A percentile compares a stretch with the other conserved stretches of the same genome.
These are phyloP conservation scores for Beauveria caledonica DNA, from an alignment of 2,329 filamentous ascomycete genomes.

Conservation along the genomic window DNA sequence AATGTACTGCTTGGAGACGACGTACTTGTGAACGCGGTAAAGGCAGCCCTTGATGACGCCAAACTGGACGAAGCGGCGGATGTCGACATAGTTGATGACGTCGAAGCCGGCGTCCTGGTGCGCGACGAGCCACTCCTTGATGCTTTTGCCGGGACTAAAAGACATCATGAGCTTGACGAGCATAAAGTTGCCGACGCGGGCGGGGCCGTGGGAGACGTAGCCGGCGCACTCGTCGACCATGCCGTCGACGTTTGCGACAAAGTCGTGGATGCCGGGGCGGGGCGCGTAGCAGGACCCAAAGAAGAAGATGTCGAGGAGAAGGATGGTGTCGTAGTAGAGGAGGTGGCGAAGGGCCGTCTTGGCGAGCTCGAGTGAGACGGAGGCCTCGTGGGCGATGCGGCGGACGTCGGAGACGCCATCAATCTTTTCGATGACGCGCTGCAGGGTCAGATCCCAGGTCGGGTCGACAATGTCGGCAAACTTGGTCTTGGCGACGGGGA, in stretches of 20 bases:
- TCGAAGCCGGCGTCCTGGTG: constrained; percentile 59
- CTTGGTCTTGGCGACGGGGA: constrained; percentile 69
- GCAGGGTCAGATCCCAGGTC: constrained; percentile 69
- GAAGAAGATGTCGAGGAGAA: constrained; percentile 91
- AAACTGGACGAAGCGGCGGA: constrained; percentile 88
- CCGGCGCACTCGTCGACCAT: constrained; percentile 81
- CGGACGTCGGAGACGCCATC: constrained; percentile 87
- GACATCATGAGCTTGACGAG: constrained; percentile 78
- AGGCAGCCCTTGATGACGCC: constrained; percentile 92
- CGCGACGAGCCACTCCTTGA: constrained; percentile 77
- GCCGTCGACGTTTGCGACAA: constrained; percentile 63
- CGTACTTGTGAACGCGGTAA: constrained; percentile 88
- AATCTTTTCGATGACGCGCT: constrained; percentile 74
- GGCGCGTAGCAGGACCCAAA: constrained; percentile 87
- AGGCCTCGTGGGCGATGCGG: constrained; percentile 74
- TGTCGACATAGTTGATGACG: constrained; percentile 69
- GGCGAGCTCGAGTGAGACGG: constrained; percentile 79
- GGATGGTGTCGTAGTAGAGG: constrained; percentile 83
- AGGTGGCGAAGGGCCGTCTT: constrained; percentile 82
- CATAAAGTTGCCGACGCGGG: constrained; percentile 47
- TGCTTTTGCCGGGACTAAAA: constrained; percentile 74
- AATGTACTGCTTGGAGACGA: constrained; percentile 59
- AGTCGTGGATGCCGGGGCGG: constrained; percentile 66
- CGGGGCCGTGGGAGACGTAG: constrained; percentile 59
- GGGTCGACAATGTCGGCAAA: constrained; percentile 55